These are phyloP conservation scores for Secale cereale DNA, from an alignment of 176 grass and related monocot genomes.

Conservation along the genomic window DNA sequence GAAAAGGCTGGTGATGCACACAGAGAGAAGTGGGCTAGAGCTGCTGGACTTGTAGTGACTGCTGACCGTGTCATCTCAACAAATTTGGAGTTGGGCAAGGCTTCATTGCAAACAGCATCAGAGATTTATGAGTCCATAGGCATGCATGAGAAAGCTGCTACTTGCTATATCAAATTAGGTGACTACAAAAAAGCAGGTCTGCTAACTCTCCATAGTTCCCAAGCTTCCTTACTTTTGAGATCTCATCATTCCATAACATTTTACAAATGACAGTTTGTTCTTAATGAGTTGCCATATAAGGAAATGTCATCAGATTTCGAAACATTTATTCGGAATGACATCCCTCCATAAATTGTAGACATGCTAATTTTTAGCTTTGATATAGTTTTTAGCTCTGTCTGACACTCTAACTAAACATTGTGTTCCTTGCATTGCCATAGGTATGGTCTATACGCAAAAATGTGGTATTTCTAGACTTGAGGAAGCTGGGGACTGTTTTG, in stretches of 20 bases:
- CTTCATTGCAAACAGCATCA: constrained; percentile 49
- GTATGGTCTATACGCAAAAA: constrained; percentile 62
- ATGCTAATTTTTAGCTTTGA: not conserved
- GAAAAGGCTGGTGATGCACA: constrained; percentile 68
- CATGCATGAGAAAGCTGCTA: constrained; percentile 63
- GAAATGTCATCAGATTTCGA: not conserved
- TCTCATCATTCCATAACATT: not conserved
- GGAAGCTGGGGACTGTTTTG: constrained; percentile 71
- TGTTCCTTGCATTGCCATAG: constrained; percentile 28
- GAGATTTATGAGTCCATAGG: constrained; percentile 67
- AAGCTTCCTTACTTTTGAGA: not conserved
- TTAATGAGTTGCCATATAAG: not conserved
- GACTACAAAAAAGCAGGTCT: constrained; percentile 69
- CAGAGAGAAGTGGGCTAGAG: constrained; percentile 66
- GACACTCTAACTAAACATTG: not conserved
- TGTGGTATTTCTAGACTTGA: constrained; percentile 65
- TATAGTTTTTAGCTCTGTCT: not conserved
- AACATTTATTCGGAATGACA: not conserved
- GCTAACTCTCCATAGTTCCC: not conserved
- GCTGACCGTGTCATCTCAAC: constrained; percentile 48
- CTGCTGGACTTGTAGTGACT: constrained; percentile 53
- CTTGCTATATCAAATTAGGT: constrained; percentile 67
- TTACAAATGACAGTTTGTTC: not conserved
- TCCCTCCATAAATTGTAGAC: not conserved
- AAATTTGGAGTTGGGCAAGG: constrained; percentile 41